These are phyloP conservation scores for Citrus cavaleriei DNA, from an alignment of 345 rosid species.

Conservation along the genomic window DNA sequence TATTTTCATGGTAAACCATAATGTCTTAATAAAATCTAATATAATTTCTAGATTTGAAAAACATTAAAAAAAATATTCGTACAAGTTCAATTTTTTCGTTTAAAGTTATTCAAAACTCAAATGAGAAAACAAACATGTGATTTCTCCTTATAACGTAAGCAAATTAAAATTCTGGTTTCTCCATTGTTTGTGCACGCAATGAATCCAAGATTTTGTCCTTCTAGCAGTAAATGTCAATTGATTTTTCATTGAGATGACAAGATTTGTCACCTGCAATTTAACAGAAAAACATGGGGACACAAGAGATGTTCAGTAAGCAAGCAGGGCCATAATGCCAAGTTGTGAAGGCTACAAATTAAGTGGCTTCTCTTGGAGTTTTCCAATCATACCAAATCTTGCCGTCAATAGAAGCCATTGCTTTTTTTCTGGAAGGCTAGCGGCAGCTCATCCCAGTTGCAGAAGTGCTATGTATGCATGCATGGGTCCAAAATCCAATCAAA, in stretches of 20 bases:
- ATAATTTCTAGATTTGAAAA: no score
- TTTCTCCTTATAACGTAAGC: no score
- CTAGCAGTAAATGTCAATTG: neutral
- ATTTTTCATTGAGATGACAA: neutral
- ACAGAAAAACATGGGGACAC: neutral
- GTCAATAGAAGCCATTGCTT: neutral
- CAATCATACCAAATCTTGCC: neutral
- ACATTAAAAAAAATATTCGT: fast-evolving
- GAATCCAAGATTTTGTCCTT: neutral
- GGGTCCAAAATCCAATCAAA: no score
- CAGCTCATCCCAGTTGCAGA: neutral
- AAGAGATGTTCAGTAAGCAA: neutral
- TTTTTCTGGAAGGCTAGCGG: neutral
- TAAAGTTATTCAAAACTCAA: no score
- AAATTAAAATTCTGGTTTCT: no score
- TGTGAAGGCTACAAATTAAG: neutral
- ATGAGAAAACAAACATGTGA: no score
- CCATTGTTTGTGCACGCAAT: no score
- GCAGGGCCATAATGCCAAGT: neutral
- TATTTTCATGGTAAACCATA: no score
- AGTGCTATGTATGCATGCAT: neutral
- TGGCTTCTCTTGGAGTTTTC: neutral
- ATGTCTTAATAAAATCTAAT: no score
- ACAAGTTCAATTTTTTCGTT: no score
- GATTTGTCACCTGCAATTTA: neutral